Conservation (phyloP, 2,329 filamentous ascomycete genomes). For the Verticillium klebahnii region DNA sequence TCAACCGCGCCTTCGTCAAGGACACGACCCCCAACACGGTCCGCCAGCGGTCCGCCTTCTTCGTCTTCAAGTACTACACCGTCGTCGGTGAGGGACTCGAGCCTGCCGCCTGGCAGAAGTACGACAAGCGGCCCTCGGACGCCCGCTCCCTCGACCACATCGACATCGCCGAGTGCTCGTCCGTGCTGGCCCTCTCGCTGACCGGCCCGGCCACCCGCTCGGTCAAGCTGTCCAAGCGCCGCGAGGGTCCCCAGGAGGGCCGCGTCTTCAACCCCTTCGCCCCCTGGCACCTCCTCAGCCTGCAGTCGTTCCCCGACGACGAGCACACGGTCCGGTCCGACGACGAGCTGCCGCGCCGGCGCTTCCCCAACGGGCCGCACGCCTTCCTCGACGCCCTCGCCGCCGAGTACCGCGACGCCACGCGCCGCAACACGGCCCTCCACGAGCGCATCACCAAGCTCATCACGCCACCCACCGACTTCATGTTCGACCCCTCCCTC, state of each 20-base stretch:
- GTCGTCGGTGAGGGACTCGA: conserved; percentile 50
- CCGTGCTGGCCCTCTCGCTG: conserved; percentile 54
- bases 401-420: conserved; percentile 56
- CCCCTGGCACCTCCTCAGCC: conserved; percentile 55
- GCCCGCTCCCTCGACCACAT: conserved; percentile 43
- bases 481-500: conserved; percentile 53
- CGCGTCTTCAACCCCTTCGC: conserved; percentile 54
- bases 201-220: conserved; percentile 45
- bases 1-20: conserved; percentile 40
- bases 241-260: conserved; percentile 41
- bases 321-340: conserved; percentile 50
- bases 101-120: conserved; percentile 56
- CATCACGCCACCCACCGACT: conserved; percentile 53
- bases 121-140: conserved; percentile 40
- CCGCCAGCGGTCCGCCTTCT: conserved; percentile 54
- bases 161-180: conserved; percentile 54
- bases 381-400: conserved; percentile 56
- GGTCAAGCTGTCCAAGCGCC: conserved; percentile 42
- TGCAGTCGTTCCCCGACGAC: conserved; percentile 57
- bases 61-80: conserved; percentile 63
- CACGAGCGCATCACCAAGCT: conserved; percentile 53
- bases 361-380: conserved; percentile 56
- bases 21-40: conserved; percentile 31
- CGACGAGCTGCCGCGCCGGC: conserved; percentile 41
- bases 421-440: conserved; percentile 52